Percentiles rank a stretch among this genome's conserved stretches.
Evolutionary conservation across 2,329 filamentous ascomycete species (phyloP).

Genomic region (Claviceps sp.): DNA sequence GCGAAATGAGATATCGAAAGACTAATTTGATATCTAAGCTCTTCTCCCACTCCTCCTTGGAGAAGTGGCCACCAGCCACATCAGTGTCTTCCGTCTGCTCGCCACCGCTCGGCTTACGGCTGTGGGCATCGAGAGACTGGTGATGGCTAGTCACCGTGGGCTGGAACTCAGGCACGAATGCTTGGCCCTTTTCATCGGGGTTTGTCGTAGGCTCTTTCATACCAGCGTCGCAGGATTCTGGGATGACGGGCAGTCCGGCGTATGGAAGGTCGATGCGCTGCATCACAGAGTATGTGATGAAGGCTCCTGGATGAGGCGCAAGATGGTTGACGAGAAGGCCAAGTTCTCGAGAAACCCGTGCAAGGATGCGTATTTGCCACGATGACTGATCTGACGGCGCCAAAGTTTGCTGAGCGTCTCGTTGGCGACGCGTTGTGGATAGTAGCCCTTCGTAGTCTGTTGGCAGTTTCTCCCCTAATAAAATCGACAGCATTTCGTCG

Average conservation of each 20-base stretch:
- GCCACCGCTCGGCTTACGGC: constrained; percentile 12
- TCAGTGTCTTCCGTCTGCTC: constrained; percentile 12
- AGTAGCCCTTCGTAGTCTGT: constrained; percentile 33
- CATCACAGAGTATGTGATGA: constrained; percentile 62
- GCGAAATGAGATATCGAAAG: constrained; percentile 71
- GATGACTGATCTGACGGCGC: constrained; percentile 26
- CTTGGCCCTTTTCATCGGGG: constrained; percentile 11
- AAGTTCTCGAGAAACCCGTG: constrained; percentile 76
- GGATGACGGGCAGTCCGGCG: constrained; percentile 58
- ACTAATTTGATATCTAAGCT: constrained; percentile 85
- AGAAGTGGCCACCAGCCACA: constrained; percentile 27
- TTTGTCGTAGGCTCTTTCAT: constrained; percentile 14
- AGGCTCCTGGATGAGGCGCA: constrained; percentile 70
- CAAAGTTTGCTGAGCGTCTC: constrained; percentile 16
- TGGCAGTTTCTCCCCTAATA: constrained; percentile 71
- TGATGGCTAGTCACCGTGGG: constrained; percentile 29
- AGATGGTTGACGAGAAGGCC: constrained; percentile 73
- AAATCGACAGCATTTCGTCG: constrained; percentile 67
- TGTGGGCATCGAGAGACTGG: constrained; percentile 24
- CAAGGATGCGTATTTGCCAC: constrained; percentile 70
- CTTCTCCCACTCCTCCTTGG: constrained; percentile 82
- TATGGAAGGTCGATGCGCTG: constrained; percentile 58
- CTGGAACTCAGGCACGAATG: constrained; percentile 27
- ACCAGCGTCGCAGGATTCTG: constrained; percentile 31
- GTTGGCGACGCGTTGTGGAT: constrained; percentile 30